Conservation (phyloP, 495 filamentous ascomycete species). For the Aspergillus sparsus region DNA sequence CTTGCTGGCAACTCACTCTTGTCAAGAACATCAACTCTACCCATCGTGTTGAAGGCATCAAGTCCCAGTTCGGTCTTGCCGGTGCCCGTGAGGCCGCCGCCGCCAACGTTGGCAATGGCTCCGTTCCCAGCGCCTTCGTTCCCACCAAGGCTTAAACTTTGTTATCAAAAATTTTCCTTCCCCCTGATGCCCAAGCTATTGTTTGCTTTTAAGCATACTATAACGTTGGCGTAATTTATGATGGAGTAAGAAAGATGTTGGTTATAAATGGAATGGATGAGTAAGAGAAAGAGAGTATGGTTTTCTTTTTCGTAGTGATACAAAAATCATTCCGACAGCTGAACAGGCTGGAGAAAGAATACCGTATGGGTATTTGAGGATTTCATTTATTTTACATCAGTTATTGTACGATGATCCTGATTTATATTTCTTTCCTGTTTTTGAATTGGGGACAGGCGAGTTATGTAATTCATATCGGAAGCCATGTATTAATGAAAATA, state of each 20-base stretch:
- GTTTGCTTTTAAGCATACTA: background rate
- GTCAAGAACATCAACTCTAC: slow-evolving; percentile 99
- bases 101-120: slow-evolving; percentile 39
- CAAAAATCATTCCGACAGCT: no score
- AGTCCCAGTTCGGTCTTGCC: slow-evolving; percentile 70
- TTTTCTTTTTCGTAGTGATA: background rate
- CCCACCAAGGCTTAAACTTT: slow-evolving; percentile 34
- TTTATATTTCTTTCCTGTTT: slow-evolving; percentile 17
- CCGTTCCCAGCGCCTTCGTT: slow-evolving; percentile 45
- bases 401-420: slow-evolving; percentile 24
- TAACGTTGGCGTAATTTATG: background rate
- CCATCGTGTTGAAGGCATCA: slow-evolving; percentile 87
- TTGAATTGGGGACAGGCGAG: background rate
- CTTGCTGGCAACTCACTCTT: slow-evolving; percentile 92
- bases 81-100: slow-evolving; percentile 60
- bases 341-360: no score
- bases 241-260: background rate
- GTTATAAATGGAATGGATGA: background rate
- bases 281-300: no score
- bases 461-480: slow-evolving; percentile 24
- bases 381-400: background rate
- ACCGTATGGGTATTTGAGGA: no score
- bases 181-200: background rate
- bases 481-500: slow-evolving; percentile 29
- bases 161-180: background rate